Base-by-base conservation (phyloP, 148 eudicot genomes). In the Vaccinium darrowii region DNA sequence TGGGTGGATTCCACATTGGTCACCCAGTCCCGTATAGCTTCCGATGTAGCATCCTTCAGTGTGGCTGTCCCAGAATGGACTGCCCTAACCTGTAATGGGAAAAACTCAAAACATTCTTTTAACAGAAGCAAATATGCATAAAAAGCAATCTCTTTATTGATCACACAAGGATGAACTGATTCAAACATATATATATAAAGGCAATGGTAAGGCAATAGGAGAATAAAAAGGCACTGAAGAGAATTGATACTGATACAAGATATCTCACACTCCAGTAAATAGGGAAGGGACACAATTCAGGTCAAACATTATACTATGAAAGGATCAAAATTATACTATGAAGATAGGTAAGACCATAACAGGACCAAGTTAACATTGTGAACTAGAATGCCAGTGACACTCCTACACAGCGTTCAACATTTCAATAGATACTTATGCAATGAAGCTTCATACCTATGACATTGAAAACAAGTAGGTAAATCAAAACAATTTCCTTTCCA, bases 1-100 rank as follows among this genome's bases (percentile, higher is more conserved):
- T 97, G 98, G 74, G 99, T 95, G 15, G 99, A 87, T 92, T 97
- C 99, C 69, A 97, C 99, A 78, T 97, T 95, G 57, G 98, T 97
- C 52, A 97, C 98, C 99, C 99, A 97, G 80, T 97, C 99, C 84
- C 99, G 81, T 88, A 97, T 97, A 63, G 98, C 99, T 93, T 97
- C 98, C 30, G 99, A 97, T 74, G 99, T 97, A 76, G 99, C 99
- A 91, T 97, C 99, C 86, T 97, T 97, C 86, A 95, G 87, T 23
- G 98, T 97, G 72, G 99, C 98, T 30, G 99, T 95, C 54, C 99
- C 99, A 79, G 98, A 91, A 89, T 97, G 98, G 77, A 97, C 99
- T 76, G 95, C 82, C 84, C 98, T 93, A 85, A 97, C 99, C 99
- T 97, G 75, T 36, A 84, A 62, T 19, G 5, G 54, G 72, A 81